Evolutionary conservation across 805 yeast species (phyloP), one percentile per base, ranked within the genome.

Genomic region (Pichia cephalocereana): DNA sequence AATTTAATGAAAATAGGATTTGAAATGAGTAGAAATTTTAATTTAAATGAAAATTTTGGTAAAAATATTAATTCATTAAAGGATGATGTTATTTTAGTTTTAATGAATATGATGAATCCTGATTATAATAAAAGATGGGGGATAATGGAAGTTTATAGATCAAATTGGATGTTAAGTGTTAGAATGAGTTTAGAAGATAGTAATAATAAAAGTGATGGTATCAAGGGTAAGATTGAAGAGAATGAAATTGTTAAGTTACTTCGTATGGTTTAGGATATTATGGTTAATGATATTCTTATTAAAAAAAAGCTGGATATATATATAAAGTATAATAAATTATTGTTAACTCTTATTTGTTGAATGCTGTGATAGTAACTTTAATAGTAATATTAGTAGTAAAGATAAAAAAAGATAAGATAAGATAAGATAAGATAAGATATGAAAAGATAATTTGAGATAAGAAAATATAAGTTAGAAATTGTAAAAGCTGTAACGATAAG

Each of bases 141-240:
- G 8, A 45, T 60, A 10, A 51, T 46, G 11, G 55, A 61, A 11
- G 48, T 60, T 6, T 49, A 51, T 31, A 52, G 56, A 45, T 46
- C 54, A 23, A 64, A 59, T 38, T 67, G 71, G 71, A 50, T 64
- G 51, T 55, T 65, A n/a, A 61, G 63, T 44, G 55, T 57, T 1
- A 47, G 56, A 38, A 45, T 62, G 27, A 27, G 48, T 32, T 47
- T 47, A 34, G 57, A 58, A 31, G 53, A 54, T 19, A 23, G 7
- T 23, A 23, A 23, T 23, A 23, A 6, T 23, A 23, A 6, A 36
- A 50, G 34, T 37, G 44, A 10, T 23, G 7, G 7, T 23, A 54
- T 53, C 18, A 58, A 53, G 28, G 28, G 34, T 32, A 41, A 39
- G 9, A 2, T 14, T 5, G 53, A 51, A 2, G 50, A 63, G 41